phyloP scores from a whole-genome alignment of 1,284 basidiomycete genomes.

The Puccinia brachypodii region DNA sequence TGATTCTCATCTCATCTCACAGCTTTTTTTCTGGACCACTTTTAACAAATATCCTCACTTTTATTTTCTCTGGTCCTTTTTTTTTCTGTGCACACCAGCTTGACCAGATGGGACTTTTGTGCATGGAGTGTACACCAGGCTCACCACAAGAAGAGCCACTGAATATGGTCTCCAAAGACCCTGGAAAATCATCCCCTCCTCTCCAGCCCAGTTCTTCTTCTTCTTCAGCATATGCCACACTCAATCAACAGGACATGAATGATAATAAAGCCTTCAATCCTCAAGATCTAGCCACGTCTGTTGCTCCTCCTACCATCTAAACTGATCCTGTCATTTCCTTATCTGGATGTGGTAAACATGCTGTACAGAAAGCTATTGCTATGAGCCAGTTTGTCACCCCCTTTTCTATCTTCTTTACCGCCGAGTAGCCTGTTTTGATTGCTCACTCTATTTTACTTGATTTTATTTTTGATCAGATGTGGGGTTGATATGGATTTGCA shows the following conservation, averaged over 20 bases:
- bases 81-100: not conserved
- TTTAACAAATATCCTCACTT: no score
- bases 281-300: not conserved
- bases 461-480: no score
- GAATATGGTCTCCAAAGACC: no score
- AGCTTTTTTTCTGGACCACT: no score
- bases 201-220: not conserved
- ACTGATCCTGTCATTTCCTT: not conserved
- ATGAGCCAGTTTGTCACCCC: slow-evolving; percentile 33
- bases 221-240: not conserved
- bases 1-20: not conserved
- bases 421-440: not conserved
- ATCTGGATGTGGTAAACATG: slow-evolving; percentile 7
- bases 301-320: not conserved
- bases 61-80: not conserved
- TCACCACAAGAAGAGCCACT: not conserved
- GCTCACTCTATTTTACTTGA: not conserved
- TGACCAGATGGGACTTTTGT: slow-evolving; percentile 14
- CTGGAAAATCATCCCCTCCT: not conserved
- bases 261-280: not conserved
- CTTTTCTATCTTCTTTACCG: not conserved
- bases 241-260: not conserved
- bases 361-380: slow-evolving; percentile 39
- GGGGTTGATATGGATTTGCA: slow-evolving; percentile 52
- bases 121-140: not conserved